phyloP scores from a whole-genome alignment of 805 yeast genomes.

The Cyberlindnera bimundalis region DNA sequence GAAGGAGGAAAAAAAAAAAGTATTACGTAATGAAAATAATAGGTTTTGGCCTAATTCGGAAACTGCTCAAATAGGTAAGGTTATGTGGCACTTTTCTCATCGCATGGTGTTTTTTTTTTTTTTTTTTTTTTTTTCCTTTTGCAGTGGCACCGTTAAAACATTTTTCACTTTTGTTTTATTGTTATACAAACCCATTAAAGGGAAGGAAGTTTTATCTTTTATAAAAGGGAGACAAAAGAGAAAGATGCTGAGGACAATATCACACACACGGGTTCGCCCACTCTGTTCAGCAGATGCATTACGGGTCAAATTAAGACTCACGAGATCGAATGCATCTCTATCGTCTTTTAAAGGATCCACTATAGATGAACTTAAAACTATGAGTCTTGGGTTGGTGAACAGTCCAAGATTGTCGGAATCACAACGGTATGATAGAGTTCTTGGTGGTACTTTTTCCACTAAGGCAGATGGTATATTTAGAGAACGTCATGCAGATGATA shows the following conservation, averaged over 20 bases:
- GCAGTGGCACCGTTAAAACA: no score
- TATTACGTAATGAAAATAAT: no score
- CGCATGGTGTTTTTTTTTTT: not conserved
- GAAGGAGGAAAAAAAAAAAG: no score
- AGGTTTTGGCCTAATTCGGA: no score
- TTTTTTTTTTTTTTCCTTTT: not conserved
- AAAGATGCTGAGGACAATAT: slow-evolving; percentile 9
- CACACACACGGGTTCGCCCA: slow-evolving; percentile 1
- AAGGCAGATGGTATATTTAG: slow-evolving; percentile 22
- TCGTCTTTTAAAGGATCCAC: slow-evolving; percentile 7
- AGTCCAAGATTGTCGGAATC: not conserved
- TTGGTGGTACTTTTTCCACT: slow-evolving; percentile 21
- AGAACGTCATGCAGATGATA: slow-evolving; percentile 44
- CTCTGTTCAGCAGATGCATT: not conserved
- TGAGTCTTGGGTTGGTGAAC: slow-evolving; percentile 6
- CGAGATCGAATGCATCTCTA: slow-evolving; percentile 6
- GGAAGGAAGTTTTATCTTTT: no score
- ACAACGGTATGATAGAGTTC: slow-evolving; percentile 8
- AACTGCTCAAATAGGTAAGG: not conserved
- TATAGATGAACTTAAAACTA: slow-evolving; percentile 20
- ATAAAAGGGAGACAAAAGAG: no score
- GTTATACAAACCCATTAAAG: not conserved
- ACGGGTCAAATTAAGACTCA: not conserved
- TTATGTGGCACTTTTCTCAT: not conserved
- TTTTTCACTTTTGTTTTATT: not conserved